A percentile compares a stretch with the other conserved stretches of the same genome.
Evolutionary conservation across 225 moss, liverwort and hornwort genomes (phyloP).

Genomic region (Antitrichia curtipendula): DNA sequence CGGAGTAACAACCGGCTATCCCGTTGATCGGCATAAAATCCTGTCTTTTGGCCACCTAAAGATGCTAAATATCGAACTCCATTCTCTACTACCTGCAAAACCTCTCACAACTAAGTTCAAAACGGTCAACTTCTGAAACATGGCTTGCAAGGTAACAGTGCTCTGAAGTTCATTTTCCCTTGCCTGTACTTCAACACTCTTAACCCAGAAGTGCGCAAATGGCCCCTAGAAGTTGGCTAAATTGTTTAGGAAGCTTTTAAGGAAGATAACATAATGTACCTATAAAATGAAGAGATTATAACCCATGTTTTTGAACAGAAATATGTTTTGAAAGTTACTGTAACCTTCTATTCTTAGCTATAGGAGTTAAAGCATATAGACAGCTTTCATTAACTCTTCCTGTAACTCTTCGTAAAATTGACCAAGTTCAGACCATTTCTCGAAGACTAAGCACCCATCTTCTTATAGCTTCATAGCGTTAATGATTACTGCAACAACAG

Average conservation of each 20-base stretch:
- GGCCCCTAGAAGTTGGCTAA: no score
- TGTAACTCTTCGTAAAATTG: not conserved
- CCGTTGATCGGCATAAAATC: constrained; percentile 90
- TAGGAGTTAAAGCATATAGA: not conserved
- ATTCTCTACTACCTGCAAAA: constrained; percentile 66
- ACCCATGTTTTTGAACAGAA: no score
- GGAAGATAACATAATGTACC: not conserved
- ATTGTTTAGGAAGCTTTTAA: not conserved
- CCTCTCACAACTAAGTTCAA: not conserved
- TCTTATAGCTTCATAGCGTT: not conserved
- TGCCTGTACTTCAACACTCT: not conserved
- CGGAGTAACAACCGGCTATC: constrained; percentile 67
- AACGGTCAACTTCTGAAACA: not conserved
- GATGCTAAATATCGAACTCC: constrained; percentile 61
- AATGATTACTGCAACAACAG: not conserved
- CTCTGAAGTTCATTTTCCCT: not conserved
- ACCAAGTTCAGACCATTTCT: not conserved
- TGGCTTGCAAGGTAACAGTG: not conserved
- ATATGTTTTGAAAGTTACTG: not conserved
- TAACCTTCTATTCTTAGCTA: not conserved
- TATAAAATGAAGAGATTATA: not conserved
- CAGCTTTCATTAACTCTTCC: not conserved
- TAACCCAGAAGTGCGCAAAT: no score
- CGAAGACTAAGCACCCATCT: not conserved
- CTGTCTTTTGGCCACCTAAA: constrained; percentile 75